A percentile compares a stretch with the other conserved stretches of the same genome.
Evolutionary conservation across 225 moss, liverwort and hornwort species (phyloP).

Genomic region (Polytrichum formosum): DNA sequence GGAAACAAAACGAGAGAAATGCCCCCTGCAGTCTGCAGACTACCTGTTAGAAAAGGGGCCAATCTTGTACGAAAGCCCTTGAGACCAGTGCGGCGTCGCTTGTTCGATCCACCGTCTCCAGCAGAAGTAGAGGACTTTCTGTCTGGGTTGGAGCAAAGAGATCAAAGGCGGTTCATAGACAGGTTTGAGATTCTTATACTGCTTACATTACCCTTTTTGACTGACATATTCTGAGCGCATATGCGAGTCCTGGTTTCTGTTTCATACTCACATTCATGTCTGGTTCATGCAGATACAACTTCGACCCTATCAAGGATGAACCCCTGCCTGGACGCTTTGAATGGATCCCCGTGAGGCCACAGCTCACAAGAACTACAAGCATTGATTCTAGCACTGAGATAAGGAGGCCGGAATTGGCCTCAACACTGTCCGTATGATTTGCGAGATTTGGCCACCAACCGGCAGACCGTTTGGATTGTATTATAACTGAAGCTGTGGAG

Average conservation of each 20-base stretch:
- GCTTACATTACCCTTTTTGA: background rate
- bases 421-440: slow-evolving; percentile 24
- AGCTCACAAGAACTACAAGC: slow-evolving; percentile 22
- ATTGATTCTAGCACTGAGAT: slow-evolving; percentile 23
- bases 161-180: slow-evolving; percentile 33
- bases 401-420: slow-evolving; percentile 18
- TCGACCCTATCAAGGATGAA: slow-evolving; percentile 34
- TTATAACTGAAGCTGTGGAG: background rate
- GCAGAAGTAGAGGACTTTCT: slow-evolving; percentile 36
- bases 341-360: slow-evolving; percentile 20
- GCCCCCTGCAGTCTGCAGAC: slow-evolving; percentile 22
- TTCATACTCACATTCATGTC: background rate
- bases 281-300: slow-evolving; percentile 35
- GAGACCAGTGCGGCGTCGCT: slow-evolving; percentile 28
- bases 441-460: background rate
- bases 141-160: slow-evolving; percentile 37
- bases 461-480: slow-evolving; percentile 10
- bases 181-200: slow-evolving; percentile 24
- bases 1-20: slow-evolving; percentile 12
- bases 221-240: background rate
- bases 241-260: background rate
- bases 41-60: slow-evolving; percentile 26
- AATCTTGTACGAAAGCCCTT: slow-evolving; percentile 16
- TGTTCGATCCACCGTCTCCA: slow-evolving; percentile 27
- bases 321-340: slow-evolving; percentile 43